Evolutionary conservation across 306 rosid species (phyloP), one percentile per base, ranked within the genome.

Genomic region (Potentilla sterilis): DNA sequence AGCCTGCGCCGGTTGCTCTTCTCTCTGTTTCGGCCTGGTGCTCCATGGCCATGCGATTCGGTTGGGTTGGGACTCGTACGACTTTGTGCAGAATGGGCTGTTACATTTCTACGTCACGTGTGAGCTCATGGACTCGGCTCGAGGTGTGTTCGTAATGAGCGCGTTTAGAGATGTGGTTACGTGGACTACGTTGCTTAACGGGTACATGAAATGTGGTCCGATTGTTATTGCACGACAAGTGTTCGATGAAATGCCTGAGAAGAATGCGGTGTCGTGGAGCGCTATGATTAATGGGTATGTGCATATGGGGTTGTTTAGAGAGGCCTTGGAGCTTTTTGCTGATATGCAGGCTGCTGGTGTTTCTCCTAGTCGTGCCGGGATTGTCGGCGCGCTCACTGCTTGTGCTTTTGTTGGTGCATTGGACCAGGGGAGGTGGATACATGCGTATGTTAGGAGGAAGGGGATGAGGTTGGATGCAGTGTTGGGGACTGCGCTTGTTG

Each of bases 391-490:
- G 14, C 81, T 86, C n/a, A 76, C 80, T 65, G 83, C 86, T 61
- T 86, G 87, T 61, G 85, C 85, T 73, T 76, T 59, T 49, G 84
- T 86, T 43, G 89, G 89, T 22, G 84, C 86, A 9, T 44, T 86
- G 40, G 86, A 86, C 69, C 85, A 86, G 40, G 89, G 87, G 61
- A 86, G 75, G 76, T 86, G 89, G 89, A 81, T 86, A 81, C 89
- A 83, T 79, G 82, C 84, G 4, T 83, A 68, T 66, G 81, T 81
- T 18, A 79, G 66, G 37, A 73, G 77, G 70, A 86, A 75, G 57
- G 65, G 72, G 68, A 69, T 83, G 78, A 41, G 40, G 44, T 63
- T 83, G 65, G 84, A 79, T 77, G 83, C 62, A 42, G 69, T 72
- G 40, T 24, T 83, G 77, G 89, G 89, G n/a, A 69, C 85, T 69